Evolutionary conservation across 148 eudicot genomes (phyloP).

Genomic region (Cornus controversa): DNA sequence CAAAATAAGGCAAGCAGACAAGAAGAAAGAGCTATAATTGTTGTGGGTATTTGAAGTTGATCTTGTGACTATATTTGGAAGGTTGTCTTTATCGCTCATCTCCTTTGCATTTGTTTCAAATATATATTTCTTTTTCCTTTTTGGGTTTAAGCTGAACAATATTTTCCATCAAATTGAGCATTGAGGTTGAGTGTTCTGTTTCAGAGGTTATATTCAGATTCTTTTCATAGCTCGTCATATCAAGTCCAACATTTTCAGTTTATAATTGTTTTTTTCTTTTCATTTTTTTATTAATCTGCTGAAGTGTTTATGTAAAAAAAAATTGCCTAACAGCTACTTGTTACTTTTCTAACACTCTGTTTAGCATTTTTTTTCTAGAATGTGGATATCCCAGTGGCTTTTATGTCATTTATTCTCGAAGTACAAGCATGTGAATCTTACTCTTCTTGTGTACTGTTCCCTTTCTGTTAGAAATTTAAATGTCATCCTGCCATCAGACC

Average conservation of each 20-base stretch:
- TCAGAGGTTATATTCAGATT: no score
- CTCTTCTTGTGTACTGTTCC: constrained; percentile 2
- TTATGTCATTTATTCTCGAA: not conserved
- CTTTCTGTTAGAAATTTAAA: constrained; percentile 66
- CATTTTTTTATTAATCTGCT: not conserved
- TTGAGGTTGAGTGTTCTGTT: no score
- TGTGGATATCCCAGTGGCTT: not conserved
- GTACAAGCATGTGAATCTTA: constrained; percentile 6
- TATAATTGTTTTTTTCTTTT: not conserved
- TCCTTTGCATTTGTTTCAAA: no score
- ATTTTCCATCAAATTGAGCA: not conserved
- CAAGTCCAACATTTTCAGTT: no score
- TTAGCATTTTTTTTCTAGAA: not conserved
- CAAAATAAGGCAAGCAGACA: no score
- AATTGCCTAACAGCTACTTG: not conserved
- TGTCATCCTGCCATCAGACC: constrained; percentile 77
- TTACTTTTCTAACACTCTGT: not conserved
- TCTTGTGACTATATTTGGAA: not conserved
- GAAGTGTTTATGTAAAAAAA: not conserved
- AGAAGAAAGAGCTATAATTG: no score
- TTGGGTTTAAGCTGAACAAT: not conserved
- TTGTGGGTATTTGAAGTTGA: not conserved
- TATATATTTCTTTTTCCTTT: no score
- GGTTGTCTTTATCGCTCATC: not conserved
- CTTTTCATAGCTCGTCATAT: no score